Evolutionary conservation across 1,284 basidiomycete species (phyloP).

Genomic region (Trichosporon faecale): DNA sequence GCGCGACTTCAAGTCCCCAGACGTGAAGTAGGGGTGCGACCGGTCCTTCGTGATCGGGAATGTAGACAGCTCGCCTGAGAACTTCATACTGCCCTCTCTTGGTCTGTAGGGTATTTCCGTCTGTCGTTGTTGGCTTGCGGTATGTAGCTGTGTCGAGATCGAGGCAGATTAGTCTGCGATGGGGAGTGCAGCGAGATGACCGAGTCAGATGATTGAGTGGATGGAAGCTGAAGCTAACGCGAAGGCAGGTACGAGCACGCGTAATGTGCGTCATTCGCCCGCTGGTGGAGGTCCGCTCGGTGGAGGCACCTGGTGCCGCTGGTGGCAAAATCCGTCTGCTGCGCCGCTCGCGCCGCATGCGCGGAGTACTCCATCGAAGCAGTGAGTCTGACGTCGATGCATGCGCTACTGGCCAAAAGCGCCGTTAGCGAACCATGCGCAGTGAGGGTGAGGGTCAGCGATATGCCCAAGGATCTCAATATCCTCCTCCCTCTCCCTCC

Average conservation of each 20-base stretch:
- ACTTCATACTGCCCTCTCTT: neutral
- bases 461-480: neutral
- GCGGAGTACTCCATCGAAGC: neutral
- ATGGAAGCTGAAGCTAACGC: too few species aligned
- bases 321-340: neutral
- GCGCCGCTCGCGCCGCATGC: too few species aligned
- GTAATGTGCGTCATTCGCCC: neutral
- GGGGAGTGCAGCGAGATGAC: too few species aligned
- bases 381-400: neutral
- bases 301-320: neutral
- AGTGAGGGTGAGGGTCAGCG: neutral
- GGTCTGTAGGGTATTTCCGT: too few species aligned
- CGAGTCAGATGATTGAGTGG: too few species aligned
- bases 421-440: neutral
- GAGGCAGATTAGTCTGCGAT: neutral
- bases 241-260: conserved; percentile 6
- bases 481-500: neutral
- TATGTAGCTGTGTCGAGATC: too few species aligned
- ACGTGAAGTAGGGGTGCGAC: conserved; percentile 41
- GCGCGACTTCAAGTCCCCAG: conserved; percentile 32
- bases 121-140: too few species aligned
- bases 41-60: conserved; percentile 9
- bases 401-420: neutral
- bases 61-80: conserved; percentile 11
- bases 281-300: neutral